Conservation (phyloP, 129 eudicot genomes). For the Saposhnikovia divaricata region DNA sequence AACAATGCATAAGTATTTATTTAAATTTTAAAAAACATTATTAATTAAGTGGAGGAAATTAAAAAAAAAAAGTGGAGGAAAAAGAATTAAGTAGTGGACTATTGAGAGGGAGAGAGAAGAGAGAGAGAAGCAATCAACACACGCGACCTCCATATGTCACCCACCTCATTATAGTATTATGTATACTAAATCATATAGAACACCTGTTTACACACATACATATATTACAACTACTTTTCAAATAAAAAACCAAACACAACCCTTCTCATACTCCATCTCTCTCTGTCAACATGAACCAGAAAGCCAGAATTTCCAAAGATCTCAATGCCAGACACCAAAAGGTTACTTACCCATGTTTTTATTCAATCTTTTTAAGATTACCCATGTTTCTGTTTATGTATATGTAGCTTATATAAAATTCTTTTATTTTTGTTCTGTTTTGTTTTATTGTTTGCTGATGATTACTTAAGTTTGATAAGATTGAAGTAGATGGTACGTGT, state of each 20-base stretch:
- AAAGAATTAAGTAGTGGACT: no score
- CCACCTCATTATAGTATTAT: not conserved
- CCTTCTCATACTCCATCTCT: not conserved
- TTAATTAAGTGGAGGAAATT: no score
- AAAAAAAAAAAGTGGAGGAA: no score
- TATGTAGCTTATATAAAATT: not conserved
- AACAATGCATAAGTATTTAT: no score
- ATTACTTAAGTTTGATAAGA: not conserved
- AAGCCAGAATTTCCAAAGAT: conserved; percentile 50
- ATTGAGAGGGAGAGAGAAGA: no score
- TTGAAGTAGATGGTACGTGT: not conserved
- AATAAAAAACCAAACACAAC: not conserved
- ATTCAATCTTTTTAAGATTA: not conserved
- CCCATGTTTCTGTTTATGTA: not conserved
- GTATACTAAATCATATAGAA: not conserved
- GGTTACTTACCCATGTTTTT: conserved; percentile 22
- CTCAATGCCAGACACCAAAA: conserved; percentile 53
- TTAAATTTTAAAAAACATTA: no score
- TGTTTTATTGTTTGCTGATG: not conserved
- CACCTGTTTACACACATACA: not conserved
- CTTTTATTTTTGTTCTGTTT: not conserved
- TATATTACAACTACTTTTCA: not conserved
- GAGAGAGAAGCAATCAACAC: not conserved
- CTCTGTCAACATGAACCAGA: conserved; percentile 33
- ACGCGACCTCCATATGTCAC: conserved; percentile 2